Conservation (phyloP, 2,329 filamentous ascomycete genomes). For the Diaporthe sp. region DNA sequence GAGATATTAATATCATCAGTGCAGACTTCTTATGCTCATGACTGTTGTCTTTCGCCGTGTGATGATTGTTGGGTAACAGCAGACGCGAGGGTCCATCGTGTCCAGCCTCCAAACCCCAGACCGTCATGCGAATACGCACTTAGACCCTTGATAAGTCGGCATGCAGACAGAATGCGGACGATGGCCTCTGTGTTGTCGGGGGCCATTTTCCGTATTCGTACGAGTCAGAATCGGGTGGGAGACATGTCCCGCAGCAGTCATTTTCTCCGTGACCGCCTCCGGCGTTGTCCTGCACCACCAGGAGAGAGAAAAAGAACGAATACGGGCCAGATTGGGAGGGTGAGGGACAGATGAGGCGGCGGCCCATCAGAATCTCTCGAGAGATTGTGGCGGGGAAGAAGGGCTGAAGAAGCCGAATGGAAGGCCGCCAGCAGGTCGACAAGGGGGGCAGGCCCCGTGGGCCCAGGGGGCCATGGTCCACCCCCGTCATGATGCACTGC, state of each 20-base stretch:
- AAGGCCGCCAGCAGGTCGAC: constrained; percentile 23
- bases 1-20: neutral
- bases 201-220: constrained; percentile 5
- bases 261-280: neutral
- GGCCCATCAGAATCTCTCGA: constrained; percentile 31
- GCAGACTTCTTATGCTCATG: neutral
- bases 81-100: neutral
- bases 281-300: neutral
- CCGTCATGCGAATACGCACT: neutral
- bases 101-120: neutral
- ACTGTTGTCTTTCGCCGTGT: neutral
- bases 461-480: constrained; percentile 14
- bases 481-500: constrained; percentile 23
- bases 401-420: constrained; percentile 34
- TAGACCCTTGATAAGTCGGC: neutral
- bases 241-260: constrained; percentile 3
- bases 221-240: constrained; percentile 5
- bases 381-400: constrained; percentile 35
- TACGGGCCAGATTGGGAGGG: constrained; percentile 15
- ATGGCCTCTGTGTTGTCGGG: neutral
- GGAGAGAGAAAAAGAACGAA: constrained; percentile 9
- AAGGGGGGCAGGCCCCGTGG: constrained; percentile 23
- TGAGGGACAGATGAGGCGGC: constrained; percentile 15
- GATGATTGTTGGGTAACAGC: neutral
- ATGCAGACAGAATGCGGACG: neutral